Conservation (phyloP, 2,329 filamentous ascomycete genomes). For the Paraconiothyrium sp. region DNA sequence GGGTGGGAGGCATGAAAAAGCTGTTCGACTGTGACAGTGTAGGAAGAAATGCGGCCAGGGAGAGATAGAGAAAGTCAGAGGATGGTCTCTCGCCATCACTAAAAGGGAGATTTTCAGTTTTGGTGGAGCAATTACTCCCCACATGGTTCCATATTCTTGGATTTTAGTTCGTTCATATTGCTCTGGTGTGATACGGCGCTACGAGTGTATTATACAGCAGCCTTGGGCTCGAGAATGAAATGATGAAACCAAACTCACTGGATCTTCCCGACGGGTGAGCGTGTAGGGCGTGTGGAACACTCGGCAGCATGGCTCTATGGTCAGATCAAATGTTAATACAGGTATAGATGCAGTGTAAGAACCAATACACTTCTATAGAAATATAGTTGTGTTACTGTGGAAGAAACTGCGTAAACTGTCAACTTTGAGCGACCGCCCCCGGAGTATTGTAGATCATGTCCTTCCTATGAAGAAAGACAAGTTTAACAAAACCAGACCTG, state of each 20-base stretch:
- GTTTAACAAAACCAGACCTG: background rate
- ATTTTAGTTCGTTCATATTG: conserved; percentile 37
- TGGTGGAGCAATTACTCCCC: conserved; percentile 21
- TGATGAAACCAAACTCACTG: conserved; percentile 22
- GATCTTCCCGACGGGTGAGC: background rate
- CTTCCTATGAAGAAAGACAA: background rate
- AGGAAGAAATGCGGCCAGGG: conserved; percentile 8
- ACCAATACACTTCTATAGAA: no score
- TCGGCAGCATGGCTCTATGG: background rate
- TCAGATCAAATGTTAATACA: background rate
- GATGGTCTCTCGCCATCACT: conserved; percentile 16
- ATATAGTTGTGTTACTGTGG: no score
- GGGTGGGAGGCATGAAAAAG: background rate
- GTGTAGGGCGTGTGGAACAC: background rate
- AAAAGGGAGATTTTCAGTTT: conserved; percentile 26
- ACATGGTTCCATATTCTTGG: conserved; percentile 29
- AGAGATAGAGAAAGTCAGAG: conserved; percentile 6
- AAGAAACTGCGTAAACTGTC: no score
- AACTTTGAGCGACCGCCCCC: no score
- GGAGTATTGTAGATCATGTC: no score
- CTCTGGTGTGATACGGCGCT: conserved; percentile 36
- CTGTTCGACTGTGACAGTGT: conserved; percentile 1
- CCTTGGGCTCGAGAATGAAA: conserved; percentile 31
- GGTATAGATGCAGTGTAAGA: no score
- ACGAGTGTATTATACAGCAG: conserved; percentile 40